phyloP scores from a whole-genome alignment of 2,329 filamentous ascomycete genomes.

The Fusarium bactridioides region DNA sequence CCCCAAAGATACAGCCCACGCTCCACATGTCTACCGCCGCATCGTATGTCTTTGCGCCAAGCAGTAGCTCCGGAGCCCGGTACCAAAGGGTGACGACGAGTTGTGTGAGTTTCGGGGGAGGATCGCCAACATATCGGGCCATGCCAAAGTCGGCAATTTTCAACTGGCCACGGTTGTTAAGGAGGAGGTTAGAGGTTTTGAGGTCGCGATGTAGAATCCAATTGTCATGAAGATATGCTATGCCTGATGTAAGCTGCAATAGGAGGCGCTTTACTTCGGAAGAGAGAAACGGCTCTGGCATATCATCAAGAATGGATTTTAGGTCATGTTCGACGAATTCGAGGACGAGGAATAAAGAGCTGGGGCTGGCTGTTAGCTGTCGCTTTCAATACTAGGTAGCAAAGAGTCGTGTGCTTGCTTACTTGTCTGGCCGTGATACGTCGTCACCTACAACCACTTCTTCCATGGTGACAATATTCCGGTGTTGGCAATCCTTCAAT shows the following conservation, averaged over 20 bases:
- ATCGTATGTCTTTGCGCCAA: conserved; percentile 80
- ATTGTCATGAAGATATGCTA: conserved; percentile 84
- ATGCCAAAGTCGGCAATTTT: conserved; percentile 99
- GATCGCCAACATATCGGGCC: conserved; percentile 87
- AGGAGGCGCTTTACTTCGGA: conserved; percentile 93
- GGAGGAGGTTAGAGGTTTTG: conserved; percentile 91
- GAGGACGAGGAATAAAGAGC: conserved; percentile 87
- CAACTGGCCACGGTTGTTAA: conserved; percentile 93
- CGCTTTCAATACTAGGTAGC: conserved; percentile 9
- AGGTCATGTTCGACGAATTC: conserved; percentile 98
- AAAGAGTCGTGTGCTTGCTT: conserved; percentile 37
- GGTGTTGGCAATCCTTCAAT: conserved; percentile 79
- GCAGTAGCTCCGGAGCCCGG: conserved; percentile 86
- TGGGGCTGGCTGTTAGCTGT: conserved; percentile 47
- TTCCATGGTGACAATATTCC: conserved; percentile 81
- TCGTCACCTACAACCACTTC: conserved; percentile 84
- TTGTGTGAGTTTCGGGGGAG: conserved; percentile 81
- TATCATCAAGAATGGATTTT: conserved; percentile 90
- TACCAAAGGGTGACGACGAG: conserved; percentile 99
- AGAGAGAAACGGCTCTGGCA: conserved; percentile 91
- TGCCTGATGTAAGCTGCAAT: conserved; percentile 79
- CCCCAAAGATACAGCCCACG: conserved; percentile 93
- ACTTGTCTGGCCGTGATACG: conserved; percentile 62
- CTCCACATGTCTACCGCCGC: conserved; percentile 92
- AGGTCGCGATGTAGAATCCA: conserved; percentile 95